phyloP scores from a whole-genome alignment of 176 grass and related monocot species.

The Pontederia crassipes region DNA sequence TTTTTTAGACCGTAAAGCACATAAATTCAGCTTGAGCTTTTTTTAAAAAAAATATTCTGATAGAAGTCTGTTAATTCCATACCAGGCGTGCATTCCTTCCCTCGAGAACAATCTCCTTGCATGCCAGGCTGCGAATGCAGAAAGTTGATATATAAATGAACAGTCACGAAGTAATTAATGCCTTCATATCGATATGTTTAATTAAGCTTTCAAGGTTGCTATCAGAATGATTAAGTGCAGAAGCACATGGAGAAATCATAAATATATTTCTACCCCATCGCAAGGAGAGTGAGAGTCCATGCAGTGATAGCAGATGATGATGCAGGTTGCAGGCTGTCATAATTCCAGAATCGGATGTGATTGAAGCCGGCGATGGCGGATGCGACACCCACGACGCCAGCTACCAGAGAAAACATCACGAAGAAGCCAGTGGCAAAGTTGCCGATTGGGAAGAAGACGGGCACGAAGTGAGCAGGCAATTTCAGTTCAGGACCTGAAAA shows the following conservation, averaged over 20 bases:
- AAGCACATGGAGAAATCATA: neutral
- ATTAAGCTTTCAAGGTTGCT: neutral
- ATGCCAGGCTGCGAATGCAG: conserved; percentile 41
- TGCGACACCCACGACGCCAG: conserved; percentile 48
- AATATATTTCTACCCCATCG: conserved; percentile 44
- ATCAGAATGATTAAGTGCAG: neutral
- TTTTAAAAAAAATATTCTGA: neutral
- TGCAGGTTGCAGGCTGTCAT: conserved; percentile 51
- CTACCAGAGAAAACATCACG: conserved; percentile 62
- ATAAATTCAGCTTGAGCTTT: too few species aligned
- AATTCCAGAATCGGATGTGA: conserved; percentile 60
- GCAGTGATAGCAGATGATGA: conserved; percentile 33
- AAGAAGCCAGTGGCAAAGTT: conserved; percentile 92
- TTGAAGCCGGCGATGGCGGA: conserved; percentile 45
- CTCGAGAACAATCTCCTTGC: conserved; percentile 50
- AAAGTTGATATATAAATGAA: neutral
- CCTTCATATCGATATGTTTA: neutral
- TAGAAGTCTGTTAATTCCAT: neutral
- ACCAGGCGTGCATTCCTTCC: conserved; percentile 70
- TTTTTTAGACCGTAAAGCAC: neutral
- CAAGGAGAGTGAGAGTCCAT: conserved; percentile 60
- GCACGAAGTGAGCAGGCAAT: conserved; percentile 75
- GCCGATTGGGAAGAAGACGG: conserved; percentile 80
- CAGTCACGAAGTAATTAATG: neutral
- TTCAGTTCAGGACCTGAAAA: conserved; percentile 39